These are phyloP conservation scores for Gymnopus androsaceus DNA, from an alignment of 1,284 basidiomycete species.

Conservation along the genomic window DNA sequence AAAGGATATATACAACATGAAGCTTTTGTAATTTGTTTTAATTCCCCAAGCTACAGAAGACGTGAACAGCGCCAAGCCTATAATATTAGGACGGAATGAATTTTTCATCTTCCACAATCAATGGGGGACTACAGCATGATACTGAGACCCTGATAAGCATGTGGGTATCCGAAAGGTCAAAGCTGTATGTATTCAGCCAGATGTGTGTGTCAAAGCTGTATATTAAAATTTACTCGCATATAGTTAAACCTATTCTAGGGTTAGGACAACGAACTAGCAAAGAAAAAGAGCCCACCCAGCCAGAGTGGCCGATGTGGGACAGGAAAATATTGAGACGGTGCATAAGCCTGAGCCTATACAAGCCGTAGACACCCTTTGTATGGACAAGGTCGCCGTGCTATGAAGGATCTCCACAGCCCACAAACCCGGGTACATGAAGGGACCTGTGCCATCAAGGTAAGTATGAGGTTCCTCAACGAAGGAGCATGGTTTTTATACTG, in stretches of 20 bases:
- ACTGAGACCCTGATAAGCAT: slow-evolving; percentile 4
- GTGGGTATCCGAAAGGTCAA: not conserved
- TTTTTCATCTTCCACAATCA: not conserved
- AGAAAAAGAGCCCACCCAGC: slow-evolving; percentile 17
- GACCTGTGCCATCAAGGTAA: slow-evolving; percentile 18
- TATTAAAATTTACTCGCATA: not conserved
- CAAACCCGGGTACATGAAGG: slow-evolving; percentile 14
- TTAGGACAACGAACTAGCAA: slow-evolving; percentile 1
- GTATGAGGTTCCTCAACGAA: slow-evolving; percentile 4
- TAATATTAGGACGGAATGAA: not conserved
- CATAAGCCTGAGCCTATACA: slow-evolving; percentile 16
- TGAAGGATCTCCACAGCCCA: slow-evolving; percentile 16
- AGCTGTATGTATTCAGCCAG: not conserved
- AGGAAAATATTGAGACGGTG: slow-evolving; percentile 17
- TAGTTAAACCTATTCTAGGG: slow-evolving; percentile 2
- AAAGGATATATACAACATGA: too few relatives aligned
- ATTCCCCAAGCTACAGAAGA: not conserved
- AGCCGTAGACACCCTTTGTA: slow-evolving; percentile 15
- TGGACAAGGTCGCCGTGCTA: slow-evolving; percentile 15
- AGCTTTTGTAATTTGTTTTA: too few relatives aligned
- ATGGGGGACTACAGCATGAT: not conserved
- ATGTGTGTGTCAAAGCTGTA: not conserved
- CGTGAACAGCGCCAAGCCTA: not conserved
- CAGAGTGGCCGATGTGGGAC: slow-evolving; percentile 17
- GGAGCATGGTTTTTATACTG: slow-evolving; percentile 4